Base-by-base conservation (phyloP, 768 basidiomycete genomes). In the Psilocybe cubensis region DNA sequence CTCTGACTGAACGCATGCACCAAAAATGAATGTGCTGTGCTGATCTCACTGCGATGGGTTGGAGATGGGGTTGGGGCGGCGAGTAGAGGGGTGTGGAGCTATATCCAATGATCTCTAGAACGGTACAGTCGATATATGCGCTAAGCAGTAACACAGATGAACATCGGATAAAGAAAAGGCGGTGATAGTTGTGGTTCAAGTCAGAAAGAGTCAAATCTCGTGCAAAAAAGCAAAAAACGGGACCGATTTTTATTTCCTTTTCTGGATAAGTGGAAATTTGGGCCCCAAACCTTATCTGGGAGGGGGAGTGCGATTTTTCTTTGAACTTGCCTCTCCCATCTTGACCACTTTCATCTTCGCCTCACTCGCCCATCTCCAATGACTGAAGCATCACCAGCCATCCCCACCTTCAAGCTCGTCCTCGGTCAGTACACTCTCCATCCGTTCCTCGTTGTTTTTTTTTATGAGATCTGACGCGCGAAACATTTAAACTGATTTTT, bases 381-480 rank as follows among this genome's bases (percentile, higher is more conserved):
- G 81, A 25, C 85, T 64, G 71, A 74, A 44, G 61, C n/a, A n/a
- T n/a, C 62, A 21, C 59, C 65, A 27, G 62, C 58, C 28, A 78
- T 96, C 65, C 95, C 97, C 33, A 93, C 94, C 56, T 99, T 98
- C 84, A 99, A 99, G 79, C 94, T 99, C 73, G 96, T 98, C 59
- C 92, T 98, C 63, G 96, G 96, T 96, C 72, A 70, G 91, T 79
- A 14, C 57, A 21, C 27, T 42, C 11, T 47, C 43, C 27, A 23
- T 40, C 25, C 11, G 28, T 24, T 18, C 50, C 25, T 41, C 48
- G 53, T 57, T 51, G 50, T 59, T 57, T 57, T 62, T 54, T 50
- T 59, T 54, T 35, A 17, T n/a, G 65, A 58, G 38, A 46, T 65
- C 66, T 72, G 55, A 73, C 70, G 48, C 63, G 63, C 67, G 68